Evolutionary conservation across 805 yeast species (phyloP), one percentile per base, ranked within the genome.

Genomic region (Yamadazyma kitorensis): DNA sequence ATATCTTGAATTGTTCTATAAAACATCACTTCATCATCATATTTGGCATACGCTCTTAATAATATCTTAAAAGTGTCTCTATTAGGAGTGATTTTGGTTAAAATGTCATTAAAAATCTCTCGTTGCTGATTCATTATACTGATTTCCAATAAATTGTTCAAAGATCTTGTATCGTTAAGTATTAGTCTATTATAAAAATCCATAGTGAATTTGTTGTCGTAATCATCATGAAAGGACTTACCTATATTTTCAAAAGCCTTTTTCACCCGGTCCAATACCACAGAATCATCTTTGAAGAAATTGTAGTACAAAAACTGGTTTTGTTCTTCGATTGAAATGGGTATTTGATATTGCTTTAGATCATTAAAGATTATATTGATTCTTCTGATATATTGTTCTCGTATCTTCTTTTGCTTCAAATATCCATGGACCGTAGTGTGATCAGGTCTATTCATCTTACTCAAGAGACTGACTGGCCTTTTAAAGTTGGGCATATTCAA

Each of bases 271-370:
- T 42, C 31, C 6, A 49, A 14, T 2, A 65, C 48, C 6, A 45
- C 52, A 0, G 40, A 41, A 15, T 50, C 38, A 33, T 67, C 72
- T 16, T 47, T 50, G 45, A 49, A 67, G 36, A 61, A 64, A 3
- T 51, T 47, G 34, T 52, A 44, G 33, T 49, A 55, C 5, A 64
- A 29, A 36, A 64, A 34, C 24, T 43, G 36, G 19, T 49, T 54
- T 34, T 54, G 64, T 43, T 66, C 70, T 15, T 34, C 36, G 3
- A 47, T 33, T 1, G 64, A 51, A 6, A 64, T 34, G 7, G 64
- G 64, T 13, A 63, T 36, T 1, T 42, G 47, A 4, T 51, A 43
- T 4, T 33, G 29, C 11, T 47, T 49, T 32, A 63, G 34, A 35
- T 65, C 71, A 25, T 45, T 41, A 7, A 64, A 34, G 0, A 66